Evolutionary conservation across 2,329 filamentous ascomycete genomes (phyloP), one percentile per base, ranked within the genome.

Genomic region (Pseudogymnoascus sp.): DNA sequence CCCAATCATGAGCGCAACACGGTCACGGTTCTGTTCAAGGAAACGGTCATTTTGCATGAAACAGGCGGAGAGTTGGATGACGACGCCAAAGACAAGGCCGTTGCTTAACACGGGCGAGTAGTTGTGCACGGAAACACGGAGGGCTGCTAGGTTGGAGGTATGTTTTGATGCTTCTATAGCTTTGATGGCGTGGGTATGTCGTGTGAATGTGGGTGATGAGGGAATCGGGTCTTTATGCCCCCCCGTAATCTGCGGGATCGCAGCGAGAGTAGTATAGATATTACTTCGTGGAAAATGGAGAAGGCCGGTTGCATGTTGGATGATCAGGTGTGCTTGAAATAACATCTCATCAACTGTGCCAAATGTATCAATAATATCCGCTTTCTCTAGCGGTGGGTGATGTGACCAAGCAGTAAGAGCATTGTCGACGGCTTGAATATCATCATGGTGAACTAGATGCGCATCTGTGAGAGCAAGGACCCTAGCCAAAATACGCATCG

Each of bases 301-400:
- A 14, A 37, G 12, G 35, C 10, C 3, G 35, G 11, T 37, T 37
- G 35, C 35, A 37, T 37, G 12, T 37, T 84, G 78, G 62, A 82
- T 80, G 70, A 96, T 90, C 85, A 96, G 93, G 66, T 90, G 88
- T 1, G 90, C 92, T 73, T 96, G 91, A 76, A 96, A 96, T 75
- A 96, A 87, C 83, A 96, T 89, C 75, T 96, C 90, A 72, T 97
- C 93, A 11, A 93, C 80, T 61, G 85, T 82, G 37, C 90, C 88
- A 68, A 88, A 84, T 66, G 84, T 82, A 65, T 86, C 83, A 62
- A 96, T 78, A 14, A 90, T 81, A 66, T 90, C 84, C 62, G 81
- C 81, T 76, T 96, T 96, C 11, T 81, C 81, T n/a, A 82, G 79
- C 0, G 93, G 92, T 0, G 96, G 79, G 70, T 95, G 89, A 59